Conservation (phyloP, 2,329 filamentous ascomycete species). For the Sphaerulina vaccinii region DNA sequence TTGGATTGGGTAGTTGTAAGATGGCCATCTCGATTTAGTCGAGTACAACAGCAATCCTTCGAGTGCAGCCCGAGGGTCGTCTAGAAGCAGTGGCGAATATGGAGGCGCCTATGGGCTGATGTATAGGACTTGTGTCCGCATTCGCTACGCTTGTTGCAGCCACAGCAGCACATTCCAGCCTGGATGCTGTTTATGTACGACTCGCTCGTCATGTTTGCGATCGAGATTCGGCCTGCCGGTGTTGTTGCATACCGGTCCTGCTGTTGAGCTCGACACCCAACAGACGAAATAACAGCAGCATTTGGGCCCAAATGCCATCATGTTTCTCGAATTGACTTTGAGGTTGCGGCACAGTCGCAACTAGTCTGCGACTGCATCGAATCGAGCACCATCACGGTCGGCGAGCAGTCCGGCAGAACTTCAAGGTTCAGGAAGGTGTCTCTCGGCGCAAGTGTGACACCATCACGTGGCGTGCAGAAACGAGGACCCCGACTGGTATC, state of each 20-base stretch:
- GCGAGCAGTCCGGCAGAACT: neutral
- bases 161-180: neutral
- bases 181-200: neutral
- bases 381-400: too few relatives aligned
- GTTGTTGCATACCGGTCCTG: neutral
- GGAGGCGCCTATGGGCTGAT: neutral
- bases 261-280: neutral
- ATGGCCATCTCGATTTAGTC: neutral
- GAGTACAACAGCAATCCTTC: neutral
- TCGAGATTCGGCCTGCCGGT: neutral
- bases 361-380: neutral
- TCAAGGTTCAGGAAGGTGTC: neutral
- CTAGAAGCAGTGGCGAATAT: neutral
- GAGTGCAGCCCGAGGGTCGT: neutral
- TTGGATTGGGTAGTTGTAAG: neutral
- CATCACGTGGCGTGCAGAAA: neutral
- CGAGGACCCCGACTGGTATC: neutral
- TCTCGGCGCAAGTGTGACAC: neutral
- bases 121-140: neutral
- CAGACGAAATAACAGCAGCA: neutral
- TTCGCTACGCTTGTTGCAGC: neutral
- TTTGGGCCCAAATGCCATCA: neutral
- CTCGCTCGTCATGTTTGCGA: neutral
- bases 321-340: neutral
- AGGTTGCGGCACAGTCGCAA: neutral